Base-by-base conservation (phyloP, 352 stramenopile genomes). In the Elongisporangium prolatum region DNA sequence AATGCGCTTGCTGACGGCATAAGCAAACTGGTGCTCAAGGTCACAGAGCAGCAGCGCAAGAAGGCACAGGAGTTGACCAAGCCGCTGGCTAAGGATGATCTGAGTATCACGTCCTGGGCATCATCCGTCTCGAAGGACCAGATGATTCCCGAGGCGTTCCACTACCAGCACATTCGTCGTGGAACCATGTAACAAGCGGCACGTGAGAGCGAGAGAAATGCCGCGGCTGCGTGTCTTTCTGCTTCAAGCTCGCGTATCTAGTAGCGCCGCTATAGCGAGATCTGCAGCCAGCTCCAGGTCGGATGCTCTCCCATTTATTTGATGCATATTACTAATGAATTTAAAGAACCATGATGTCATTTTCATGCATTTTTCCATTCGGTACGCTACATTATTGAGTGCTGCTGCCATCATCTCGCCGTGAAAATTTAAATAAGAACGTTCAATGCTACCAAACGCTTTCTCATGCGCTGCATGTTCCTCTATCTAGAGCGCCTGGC, bases 151-250 rank as follows among this genome's bases (percentile, higher is more conserved):
- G 79, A 87, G 54, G 67, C 68, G 24, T 66, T 86, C 47, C 62
- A 75, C 17, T 86, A 92, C 67, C 76, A 86, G 63, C 79, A 92
- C 61, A 77, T 91, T 25, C 83, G 80, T 48, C 80, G 83, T 18
- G 83, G 78, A 51, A 92, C 83, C 4, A 88, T 92, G 78, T 92
- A 75, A 86, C 5, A 4, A 3, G 10, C 10, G 34, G 28, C 28
- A 13, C 28, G 6, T 11, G 34, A 44, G 34, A 44, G 34, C 28
- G 28, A 38, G 8, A 38, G 28, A 38, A 44, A 44, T 44, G 34
- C 34, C 11, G 34, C 34, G 11, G 11, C 10, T 44, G 34, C 34
- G 34, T 44, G 34, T 44, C 34, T 44, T 44, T 44, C 34, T 44
- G 34, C 34, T 44, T 44, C 10, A 44, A 44, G 11, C 34, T 44